phyloP scores from a whole-genome alignment of 495 filamentous ascomycete genomes.

The Coniosporium apollinis region DNA sequence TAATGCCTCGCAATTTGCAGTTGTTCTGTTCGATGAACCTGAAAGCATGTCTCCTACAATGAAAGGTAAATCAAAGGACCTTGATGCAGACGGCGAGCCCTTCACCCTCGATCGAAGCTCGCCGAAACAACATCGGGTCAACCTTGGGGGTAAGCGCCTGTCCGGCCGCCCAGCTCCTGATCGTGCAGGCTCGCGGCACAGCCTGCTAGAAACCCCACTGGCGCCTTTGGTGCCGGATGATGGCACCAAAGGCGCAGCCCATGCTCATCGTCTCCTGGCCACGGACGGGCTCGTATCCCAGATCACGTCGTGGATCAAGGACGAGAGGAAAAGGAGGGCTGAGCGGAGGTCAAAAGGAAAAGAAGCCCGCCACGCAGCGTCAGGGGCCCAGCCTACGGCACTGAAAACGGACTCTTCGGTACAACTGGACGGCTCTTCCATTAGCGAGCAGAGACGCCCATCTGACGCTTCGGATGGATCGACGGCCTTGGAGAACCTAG shows the following conservation, averaged over 20 bases:
- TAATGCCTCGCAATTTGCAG: slow-evolving; percentile 9
- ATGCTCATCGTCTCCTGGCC: not conserved
- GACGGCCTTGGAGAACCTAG: slow-evolving; percentile 19
- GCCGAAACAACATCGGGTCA: slow-evolving; percentile 17
- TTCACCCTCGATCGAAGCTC: slow-evolving; percentile 16
- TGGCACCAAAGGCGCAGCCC: not conserved
- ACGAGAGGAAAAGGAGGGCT: slow-evolving; percentile 51
- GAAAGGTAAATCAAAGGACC: slow-evolving; percentile 18
- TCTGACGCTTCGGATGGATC: slow-evolving; percentile 16
- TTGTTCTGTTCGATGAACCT: slow-evolving; percentile 21
- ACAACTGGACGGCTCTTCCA: not conserved
- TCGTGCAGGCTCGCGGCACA: no score
- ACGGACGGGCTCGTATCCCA: slow-evolving; percentile 45
- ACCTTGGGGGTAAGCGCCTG: slow-evolving; percentile 13
- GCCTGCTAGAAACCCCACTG: not conserved
- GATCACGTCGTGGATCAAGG: slow-evolving; percentile 63
- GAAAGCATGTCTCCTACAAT: slow-evolving; percentile 24
- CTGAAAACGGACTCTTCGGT: slow-evolving; percentile 11
- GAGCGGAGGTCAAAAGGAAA: slow-evolving; percentile 28
- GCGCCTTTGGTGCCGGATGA: slow-evolving; percentile 6
- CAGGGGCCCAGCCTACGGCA: slow-evolving; percentile 11
- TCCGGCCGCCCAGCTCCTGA: slow-evolving; percentile 18
- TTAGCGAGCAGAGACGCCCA: slow-evolving; percentile 3
- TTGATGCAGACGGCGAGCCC: no score
- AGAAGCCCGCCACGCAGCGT: slow-evolving; percentile 5